phyloP scores from a whole-genome alignment of 2,329 filamentous ascomycete species.

The Phialocephala sp. region DNA sequence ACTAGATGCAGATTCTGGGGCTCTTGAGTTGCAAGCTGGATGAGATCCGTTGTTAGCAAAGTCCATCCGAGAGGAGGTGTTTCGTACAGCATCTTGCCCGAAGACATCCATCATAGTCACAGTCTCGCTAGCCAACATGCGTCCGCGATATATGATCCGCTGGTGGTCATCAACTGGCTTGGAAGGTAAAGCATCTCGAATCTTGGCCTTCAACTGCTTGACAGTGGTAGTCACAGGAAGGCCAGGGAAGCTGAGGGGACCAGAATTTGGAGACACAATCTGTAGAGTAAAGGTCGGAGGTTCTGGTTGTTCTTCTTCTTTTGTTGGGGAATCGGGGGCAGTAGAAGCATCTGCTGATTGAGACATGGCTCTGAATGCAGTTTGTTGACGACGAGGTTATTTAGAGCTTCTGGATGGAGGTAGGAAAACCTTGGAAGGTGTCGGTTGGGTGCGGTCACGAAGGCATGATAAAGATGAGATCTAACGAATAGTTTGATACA shows the following conservation, averaged over 20 bases:
- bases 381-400: constrained; percentile 1
- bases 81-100: constrained; percentile 52
- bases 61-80: constrained; percentile 1
- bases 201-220: constrained; percentile 62
- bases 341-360: constrained; percentile 22
- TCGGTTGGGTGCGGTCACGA: background rate
- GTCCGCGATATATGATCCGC: constrained; percentile 65
- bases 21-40: constrained; percentile 51
- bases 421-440: background rate
- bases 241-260: constrained; percentile 55
- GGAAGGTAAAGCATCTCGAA: constrained; percentile 56
- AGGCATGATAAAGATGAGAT: constrained; percentile 3
- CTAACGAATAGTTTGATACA: background rate
- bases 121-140: constrained; percentile 58
- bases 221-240: constrained; percentile 59
- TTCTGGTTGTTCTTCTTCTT: constrained; percentile 32
- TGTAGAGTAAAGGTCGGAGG: constrained; percentile 57
- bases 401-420: background rate
- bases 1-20: constrained; percentile 61
- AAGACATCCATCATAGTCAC: constrained; percentile 64
- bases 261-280: constrained; percentile 63
- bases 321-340: constrained; percentile 26
- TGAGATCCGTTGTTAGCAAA: constrained; percentile 17
- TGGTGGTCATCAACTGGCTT: constrained; percentile 60
- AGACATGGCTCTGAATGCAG: background rate